These are phyloP conservation scores for Wakefieldia striispora DNA, from an alignment of 768 basidiomycete species.

Conservation along the genomic window DNA sequence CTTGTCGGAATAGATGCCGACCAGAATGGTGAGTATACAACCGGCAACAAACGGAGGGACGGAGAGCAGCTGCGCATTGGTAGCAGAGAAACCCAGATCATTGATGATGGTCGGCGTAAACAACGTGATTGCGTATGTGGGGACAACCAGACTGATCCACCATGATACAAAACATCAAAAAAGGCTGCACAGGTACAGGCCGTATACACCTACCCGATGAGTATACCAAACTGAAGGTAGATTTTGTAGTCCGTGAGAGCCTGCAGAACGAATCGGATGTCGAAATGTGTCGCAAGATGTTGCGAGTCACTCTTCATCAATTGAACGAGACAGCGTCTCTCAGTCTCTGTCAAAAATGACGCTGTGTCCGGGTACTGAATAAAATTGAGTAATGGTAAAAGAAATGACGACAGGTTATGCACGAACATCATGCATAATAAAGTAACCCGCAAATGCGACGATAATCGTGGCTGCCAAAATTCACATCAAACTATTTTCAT, in stretches of 20 bases:
- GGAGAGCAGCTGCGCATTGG: slow-evolving; percentile 43
- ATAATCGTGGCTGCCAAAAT: slow-evolving; percentile 13
- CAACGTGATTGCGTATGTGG: slow-evolving; percentile 42
- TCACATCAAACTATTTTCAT: not conserved
- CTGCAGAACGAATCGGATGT: slow-evolving; percentile 44
- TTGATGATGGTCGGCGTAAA: slow-evolving; percentile 46
- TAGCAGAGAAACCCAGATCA: slow-evolving; percentile 44
- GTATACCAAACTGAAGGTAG: slow-evolving; percentile 29
- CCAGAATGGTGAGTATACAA: slow-evolving; percentile 38
- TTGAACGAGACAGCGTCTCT: slow-evolving; percentile 36
- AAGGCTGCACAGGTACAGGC: no score
- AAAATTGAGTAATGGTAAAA: not conserved
- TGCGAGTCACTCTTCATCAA: slow-evolving; percentile 42
- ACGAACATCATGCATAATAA: slow-evolving; percentile 49
- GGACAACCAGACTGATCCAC: slow-evolving; percentile 34
- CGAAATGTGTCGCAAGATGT: slow-evolving; percentile 40
- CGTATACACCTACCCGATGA: slow-evolving; percentile 35
- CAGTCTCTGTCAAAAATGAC: slow-evolving; percentile 42
- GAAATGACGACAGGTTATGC: not conserved
- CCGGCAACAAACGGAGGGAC: slow-evolving; percentile 45
- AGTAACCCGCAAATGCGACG: slow-evolving; percentile 30
- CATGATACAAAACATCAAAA: not conserved
- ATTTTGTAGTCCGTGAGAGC: slow-evolving; percentile 44
- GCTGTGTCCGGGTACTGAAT: slow-evolving; percentile 51
- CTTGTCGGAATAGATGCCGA: slow-evolving; percentile 41